Conservation (phyloP, 2,329 filamentous ascomycete species). For the Ustulina deusta region DNA sequence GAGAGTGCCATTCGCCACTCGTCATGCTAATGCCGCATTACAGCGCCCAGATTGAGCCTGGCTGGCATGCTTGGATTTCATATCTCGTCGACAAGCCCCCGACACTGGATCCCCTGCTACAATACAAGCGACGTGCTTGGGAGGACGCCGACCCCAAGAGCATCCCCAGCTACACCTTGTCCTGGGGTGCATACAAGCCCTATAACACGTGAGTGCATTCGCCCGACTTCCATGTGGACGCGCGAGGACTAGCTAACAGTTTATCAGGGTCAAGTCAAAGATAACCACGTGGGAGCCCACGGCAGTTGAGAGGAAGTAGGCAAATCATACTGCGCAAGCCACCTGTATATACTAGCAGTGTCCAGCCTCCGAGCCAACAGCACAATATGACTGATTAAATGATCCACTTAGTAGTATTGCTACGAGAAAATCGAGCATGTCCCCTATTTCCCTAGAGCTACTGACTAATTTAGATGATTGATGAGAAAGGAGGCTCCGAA, state of each 20-base stretch:
- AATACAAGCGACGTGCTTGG: conserved; percentile 77
- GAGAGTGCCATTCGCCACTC: background rate
- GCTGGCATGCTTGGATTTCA: conserved; percentile 98
- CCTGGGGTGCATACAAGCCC: conserved; percentile 85
- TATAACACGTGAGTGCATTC: conserved; percentile 86
- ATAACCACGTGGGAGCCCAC: conserved; percentile 64
- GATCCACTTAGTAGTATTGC: background rate
- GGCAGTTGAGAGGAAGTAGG: conserved; percentile 49
- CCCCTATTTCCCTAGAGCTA: background rate
- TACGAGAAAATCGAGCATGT: background rate
- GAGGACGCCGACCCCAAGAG: conserved; percentile 76
- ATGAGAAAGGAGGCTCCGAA: conserved; percentile 27
- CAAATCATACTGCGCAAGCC: conserved; percentile 14
- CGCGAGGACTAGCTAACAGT: conserved; percentile 39
- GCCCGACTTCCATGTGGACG: conserved; percentile 14
- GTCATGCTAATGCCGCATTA: conserved; percentile 34
- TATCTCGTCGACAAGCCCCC: conserved; percentile 93
- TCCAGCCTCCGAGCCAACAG: conserved; percentile 13
- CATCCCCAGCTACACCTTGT: conserved; percentile 79
- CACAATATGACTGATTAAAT: conserved; percentile 30
- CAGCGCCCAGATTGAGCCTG: conserved; percentile 87
- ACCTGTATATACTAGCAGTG: conserved; percentile 38
- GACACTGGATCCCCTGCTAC: conserved; percentile 77
- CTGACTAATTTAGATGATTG: conserved; percentile 9
- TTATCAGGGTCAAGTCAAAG: conserved; percentile 65